Base-by-base conservation (phyloP, 2,329 filamentous ascomycete species). In the Colletotrichum orchidophilum region DNA sequence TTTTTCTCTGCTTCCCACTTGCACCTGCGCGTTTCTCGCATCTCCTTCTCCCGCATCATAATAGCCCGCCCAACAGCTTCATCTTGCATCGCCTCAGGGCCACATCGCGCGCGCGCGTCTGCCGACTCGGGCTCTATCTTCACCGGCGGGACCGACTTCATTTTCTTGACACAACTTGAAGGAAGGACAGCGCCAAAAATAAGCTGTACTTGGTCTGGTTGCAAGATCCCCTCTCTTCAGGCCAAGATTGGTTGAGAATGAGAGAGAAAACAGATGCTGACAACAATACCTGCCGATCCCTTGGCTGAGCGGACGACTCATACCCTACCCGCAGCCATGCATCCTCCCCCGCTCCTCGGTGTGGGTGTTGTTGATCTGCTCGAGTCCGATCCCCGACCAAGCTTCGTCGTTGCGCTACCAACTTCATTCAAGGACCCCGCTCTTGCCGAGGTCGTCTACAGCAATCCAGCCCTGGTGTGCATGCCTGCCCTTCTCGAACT, bases 341-440 rank as follows among this genome's bases (percentile, higher is more conserved):
- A 73, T 63, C 72, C 72, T 60, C 72, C 65, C 58, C 72, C 72
- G 58, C 70, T 72, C 31, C 66, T 70, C 61, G 66, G 70, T 58
- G 66, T 81, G 70, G 80, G 79, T 75, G 78, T 83, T 62, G 74
- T 81, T 69, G 81, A 83, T 74, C 78, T 85, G 13, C 78, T 84
- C 73, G 77, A 81, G 70, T 79, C 77, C 71, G 83, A 85, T 70
- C 81, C 81, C 33, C 79, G 83, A 64, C 82, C 83, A 63, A 81
- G 81, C 53, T 85, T 85, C 54, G 77, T 84, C 66, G 79, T 82
- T 57, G 76, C 76, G 33, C 60, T 74, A 21, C 63, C 71, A 18
- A 50, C 74, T 18, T 55, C 63, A 13, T 39, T 69, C 59, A 63
- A 73, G 54, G 60, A 74, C 31, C 54, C 74, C 24, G 52, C 64